Base-by-base conservation (phyloP, 345 rosid species). In the Euphorbia lathyris region DNA sequence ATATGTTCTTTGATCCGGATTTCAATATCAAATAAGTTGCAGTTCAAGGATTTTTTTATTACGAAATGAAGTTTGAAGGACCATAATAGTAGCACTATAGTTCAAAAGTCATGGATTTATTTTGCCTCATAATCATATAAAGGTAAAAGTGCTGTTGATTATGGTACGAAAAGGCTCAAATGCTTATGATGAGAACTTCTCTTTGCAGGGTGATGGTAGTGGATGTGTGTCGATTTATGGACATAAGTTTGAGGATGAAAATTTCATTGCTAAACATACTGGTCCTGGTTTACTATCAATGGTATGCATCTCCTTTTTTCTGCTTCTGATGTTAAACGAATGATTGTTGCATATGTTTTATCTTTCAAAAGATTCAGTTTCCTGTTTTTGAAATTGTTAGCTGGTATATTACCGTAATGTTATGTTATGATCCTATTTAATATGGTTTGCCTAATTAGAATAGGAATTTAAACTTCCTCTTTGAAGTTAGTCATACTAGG, bases 271-370 rank as follows among this genome's bases (percentile, higher is more conserved):
- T 29, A 92, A 89, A 64, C 99, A 95, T 81, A 95, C 98, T 51
- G 98, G 99, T 16, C 98, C 98, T 16, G 99, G 99, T 72, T 79
- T 92, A 23, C 85, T 92, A 45, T 95, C 99, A 0, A 92, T 95
- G 99, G 99, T 92, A 82, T 78, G 80, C 45, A 4, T 26, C 22
- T 29, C 2, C 36, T 47, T 42, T 29, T 29, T 58, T 40, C 32
- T 66, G 48, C 45, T 50, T 23, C 43, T 65, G 9, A 14, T 52
- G 58, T 26, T 58, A 34, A n/a, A 34, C 65, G 38, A 47, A 27
- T 72, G 19, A 59, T 57, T 53, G 10, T 26, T n/a, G n/a, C 23
- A 34, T 45, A 9, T 55, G 43, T 14, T 40, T 25, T 14, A 57
- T 26, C 29, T 2, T 42, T 25, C 25, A n/a, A 34, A 2, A 34